Percentiles rank a stretch among this genome's conserved stretches.
Conservation (phyloP, 2,329 filamentous ascomycete species). For the Fusarium illudens region DNA sequence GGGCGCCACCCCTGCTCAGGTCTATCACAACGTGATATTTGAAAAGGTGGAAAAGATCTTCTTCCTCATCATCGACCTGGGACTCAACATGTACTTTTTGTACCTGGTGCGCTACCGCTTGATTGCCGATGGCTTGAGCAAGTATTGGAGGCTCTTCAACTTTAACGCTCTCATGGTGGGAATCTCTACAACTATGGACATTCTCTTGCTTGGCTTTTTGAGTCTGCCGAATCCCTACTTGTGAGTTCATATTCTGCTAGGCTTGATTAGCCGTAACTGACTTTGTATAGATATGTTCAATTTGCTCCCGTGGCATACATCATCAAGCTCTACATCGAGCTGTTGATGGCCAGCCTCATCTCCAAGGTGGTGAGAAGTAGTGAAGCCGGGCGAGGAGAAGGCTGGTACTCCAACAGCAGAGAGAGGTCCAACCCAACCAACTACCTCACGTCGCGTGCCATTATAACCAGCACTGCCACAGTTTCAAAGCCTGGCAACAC, state of each 20-base stretch:
- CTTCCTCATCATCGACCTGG: conserved; percentile 58
- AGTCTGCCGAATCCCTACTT: conserved; percentile 30
- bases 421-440: conserved; percentile 21
- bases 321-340: conserved; percentile 62
- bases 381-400: background rate
- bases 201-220: conserved; percentile 38
- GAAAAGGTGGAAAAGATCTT: conserved; percentile 53
- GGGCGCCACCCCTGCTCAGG: conserved; percentile 4
- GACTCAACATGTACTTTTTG: conserved; percentile 61
- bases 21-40: conserved; percentile 31
- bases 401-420: conserved; percentile 12
- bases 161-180: conserved; percentile 59
- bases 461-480: conserved; percentile 2
- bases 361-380: conserved; percentile 45
- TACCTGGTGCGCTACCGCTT: conserved; percentile 55
- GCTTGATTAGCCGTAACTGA: conserved; percentile 17
- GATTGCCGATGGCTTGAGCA: conserved; percentile 56
- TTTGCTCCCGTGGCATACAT: conserved; percentile 62
- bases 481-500: background rate
- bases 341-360: conserved; percentile 62
- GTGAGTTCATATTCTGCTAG: conserved; percentile 8
- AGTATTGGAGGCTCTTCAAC: conserved; percentile 59
- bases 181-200: conserved; percentile 59
- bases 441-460: conserved; percentile 16
- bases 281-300: conserved; percentile 49